Evolutionary conservation across 208 protist genomes (phyloP), one percentile per base, ranked within the genome.

Genomic region (Novymonas esmeraldas): DNA sequence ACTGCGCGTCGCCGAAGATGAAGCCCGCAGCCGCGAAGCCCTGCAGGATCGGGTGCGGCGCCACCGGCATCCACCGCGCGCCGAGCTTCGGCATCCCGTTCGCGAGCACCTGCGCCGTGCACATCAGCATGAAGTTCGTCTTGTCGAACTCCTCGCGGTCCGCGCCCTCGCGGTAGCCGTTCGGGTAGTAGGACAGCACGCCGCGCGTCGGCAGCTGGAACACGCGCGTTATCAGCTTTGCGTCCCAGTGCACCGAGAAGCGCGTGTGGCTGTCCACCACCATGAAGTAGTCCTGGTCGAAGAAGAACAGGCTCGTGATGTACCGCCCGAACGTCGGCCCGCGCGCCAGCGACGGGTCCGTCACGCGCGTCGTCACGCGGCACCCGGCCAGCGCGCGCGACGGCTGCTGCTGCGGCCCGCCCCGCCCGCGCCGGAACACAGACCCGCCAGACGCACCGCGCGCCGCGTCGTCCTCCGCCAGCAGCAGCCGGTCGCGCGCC

Each of bases 251-350:
- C 36, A 78, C 67, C 6, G 84, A 54, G 61, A 94, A 92, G 52
- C 89, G 84, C 10, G 79, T 87, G 83, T 96, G 91, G 55, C 82
- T 90, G 77, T 96, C 91, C 22, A 96, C 52, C 26, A 95, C 77
- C 84, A 96, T 90, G 66, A 81, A 94, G 77, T 92, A 96, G 70
- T 96, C 86, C 58, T 96, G 85, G 56, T 87, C 72, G 42, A 75
- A 79, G 62, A 82, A 94, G 49, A 96, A 82, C 9, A 94, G 73
- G 46, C 79, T 87, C 46, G 87, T 85, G 16, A 96, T 31, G 76
- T 93, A 93, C 20, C 90, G 78, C 29, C 79, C 86, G 66, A 83
- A 94, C 1, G 86, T 95, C 18, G 93, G 93, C 1, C 94, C 94
- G 9, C 67, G 85, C 36, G 91, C 90, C 11, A 58, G 58, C 26